These are phyloP conservation scores for Fusarium xyrophilum DNA, from an alignment of 2,329 filamentous ascomycete species.

Conservation along the genomic window DNA sequence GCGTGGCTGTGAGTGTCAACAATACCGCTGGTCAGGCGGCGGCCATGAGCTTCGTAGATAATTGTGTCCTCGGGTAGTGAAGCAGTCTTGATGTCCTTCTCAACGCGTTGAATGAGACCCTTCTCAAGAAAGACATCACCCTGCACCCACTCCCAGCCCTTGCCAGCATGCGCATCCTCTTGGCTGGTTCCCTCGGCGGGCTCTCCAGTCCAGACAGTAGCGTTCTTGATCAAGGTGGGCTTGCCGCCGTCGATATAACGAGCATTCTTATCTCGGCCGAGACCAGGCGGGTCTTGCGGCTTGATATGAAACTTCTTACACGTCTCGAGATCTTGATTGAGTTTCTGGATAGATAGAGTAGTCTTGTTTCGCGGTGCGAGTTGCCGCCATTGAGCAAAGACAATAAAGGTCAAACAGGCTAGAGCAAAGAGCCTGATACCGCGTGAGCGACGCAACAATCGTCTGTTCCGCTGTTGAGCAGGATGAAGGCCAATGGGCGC, in stretches of 20 bases:
- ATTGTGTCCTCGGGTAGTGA: constrained; percentile 56
- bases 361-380: constrained; percentile 42
- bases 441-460: constrained; percentile 52
- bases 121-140: constrained; percentile 68
- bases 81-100: constrained; percentile 50
- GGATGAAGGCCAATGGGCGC: constrained; percentile 27
- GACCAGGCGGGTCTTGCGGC: constrained; percentile 62
- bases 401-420: constrained; percentile 58
- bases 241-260: constrained; percentile 65
- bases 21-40: constrained; percentile 69
- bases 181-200: constrained; percentile 57
- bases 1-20: constrained; percentile 77
- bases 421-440: constrained; percentile 53
- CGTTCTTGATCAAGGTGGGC: constrained; percentile 70
- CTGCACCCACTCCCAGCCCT: constrained; percentile 65
- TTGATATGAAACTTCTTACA: constrained; percentile 63
- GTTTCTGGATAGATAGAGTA: constrained; percentile 58
- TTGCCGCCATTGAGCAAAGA: constrained; percentile 58
- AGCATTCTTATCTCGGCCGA: constrained; percentile 65
- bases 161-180: constrained; percentile 63
- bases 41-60: constrained; percentile 65
- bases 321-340: constrained; percentile 61
- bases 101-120: constrained; percentile 66
- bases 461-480: constrained; percentile 35
- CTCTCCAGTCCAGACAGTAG: constrained; percentile 71